Base-by-base conservation (phyloP, 2,329 filamentous ascomycete genomes). In the Fusarium nygamai region DNA sequence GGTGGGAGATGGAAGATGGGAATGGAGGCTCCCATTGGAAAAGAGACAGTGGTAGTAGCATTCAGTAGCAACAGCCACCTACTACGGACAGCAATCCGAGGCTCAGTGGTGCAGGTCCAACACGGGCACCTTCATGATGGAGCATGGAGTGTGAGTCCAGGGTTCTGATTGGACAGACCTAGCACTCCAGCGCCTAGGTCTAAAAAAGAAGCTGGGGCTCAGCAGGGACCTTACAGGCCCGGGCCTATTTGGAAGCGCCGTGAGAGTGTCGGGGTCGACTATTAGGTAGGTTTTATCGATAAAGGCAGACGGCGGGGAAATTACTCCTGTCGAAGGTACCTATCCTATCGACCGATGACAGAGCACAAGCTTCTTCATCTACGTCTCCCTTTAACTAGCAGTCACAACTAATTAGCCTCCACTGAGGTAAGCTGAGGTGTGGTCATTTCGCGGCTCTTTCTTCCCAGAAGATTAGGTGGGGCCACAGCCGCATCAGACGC, bases 401-500 rank as follows among this genome's bases (percentile, higher is more conserved):
- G 29, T 54, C 12, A 33, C 20, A 50, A 61, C 56, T 66, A 56
- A 61, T 60, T 66, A 59, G 48, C 61, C 41, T 48, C 27, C 14
- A 31, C 46, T 43, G 50, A 64, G 24, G 51, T 43, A 13, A 41
- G 34, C 24, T 29, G 56, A 59, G 22, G 33, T 74, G 75, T 74
- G 59, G 74, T 78, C 63, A 60, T 60, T 69, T 64, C 65, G 74
- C 72, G 74, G 76, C 74, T 78, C 76, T 78, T 61, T 59, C 61
- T 63, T 65, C 54, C 65, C 36, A 54, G 39, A 33, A 48, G 20
- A 53, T 41, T 44, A 56, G 72, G 73, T 71, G 73, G 72, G 65
- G 64, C 67, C 46, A 66, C 72, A 76, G 75, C 75, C 76, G 76
- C 75, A 78, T 76, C 63, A 67, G 62, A 72, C 74, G 71, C 72